Percentiles rank a stretch among this genome's conserved stretches.
These are phyloP conservation scores for Fusarium transvaalense DNA, from an alignment of 2,329 filamentous ascomycete genomes.

Conservation along the genomic window DNA sequence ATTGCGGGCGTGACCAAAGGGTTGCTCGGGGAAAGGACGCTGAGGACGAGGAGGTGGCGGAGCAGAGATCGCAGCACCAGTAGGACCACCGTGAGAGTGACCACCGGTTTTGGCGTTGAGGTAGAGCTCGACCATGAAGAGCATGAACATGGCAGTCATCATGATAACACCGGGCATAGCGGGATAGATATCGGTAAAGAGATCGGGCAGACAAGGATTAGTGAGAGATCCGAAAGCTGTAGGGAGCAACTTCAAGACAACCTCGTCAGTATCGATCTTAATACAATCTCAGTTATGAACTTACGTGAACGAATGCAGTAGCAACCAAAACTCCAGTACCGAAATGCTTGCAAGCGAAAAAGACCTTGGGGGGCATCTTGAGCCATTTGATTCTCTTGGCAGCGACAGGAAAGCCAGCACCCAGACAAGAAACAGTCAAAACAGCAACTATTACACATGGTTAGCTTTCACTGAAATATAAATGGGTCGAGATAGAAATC, in stretches of 20 bases:
- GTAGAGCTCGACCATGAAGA: constrained; percentile 74
- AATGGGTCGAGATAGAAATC: neutral
- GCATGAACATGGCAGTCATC: constrained; percentile 70
- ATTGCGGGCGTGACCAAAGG: constrained; percentile 3
- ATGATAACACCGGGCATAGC: constrained; percentile 74
- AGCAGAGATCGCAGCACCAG: constrained; percentile 51
- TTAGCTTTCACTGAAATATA: neutral
- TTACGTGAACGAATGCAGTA: constrained; percentile 78
- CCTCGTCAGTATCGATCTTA: neutral
- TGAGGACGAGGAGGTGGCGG: constrained; percentile 11
- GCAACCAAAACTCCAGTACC: constrained; percentile 79
- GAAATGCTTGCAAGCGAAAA: constrained; percentile 75
- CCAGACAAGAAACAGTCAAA: constrained; percentile 48
- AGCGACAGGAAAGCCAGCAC: constrained; percentile 65
- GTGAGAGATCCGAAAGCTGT: constrained; percentile 68
- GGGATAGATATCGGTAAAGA: constrained; percentile 71
- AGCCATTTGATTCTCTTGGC: constrained; percentile 69
- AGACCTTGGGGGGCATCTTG: constrained; percentile 67
- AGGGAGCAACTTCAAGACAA: constrained; percentile 62
- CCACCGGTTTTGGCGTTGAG: constrained; percentile 70
- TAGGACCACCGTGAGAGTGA: constrained; percentile 69
- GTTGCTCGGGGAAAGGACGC: constrained; percentile 2
- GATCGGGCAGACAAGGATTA: constrained; percentile 68
- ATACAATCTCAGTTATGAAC: constrained; percentile 28
- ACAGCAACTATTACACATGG: constrained; percentile 44